Evolutionary conservation across 2,329 filamentous ascomycete genomes (phyloP).

Genomic region (Daldinia sp.): DNA sequence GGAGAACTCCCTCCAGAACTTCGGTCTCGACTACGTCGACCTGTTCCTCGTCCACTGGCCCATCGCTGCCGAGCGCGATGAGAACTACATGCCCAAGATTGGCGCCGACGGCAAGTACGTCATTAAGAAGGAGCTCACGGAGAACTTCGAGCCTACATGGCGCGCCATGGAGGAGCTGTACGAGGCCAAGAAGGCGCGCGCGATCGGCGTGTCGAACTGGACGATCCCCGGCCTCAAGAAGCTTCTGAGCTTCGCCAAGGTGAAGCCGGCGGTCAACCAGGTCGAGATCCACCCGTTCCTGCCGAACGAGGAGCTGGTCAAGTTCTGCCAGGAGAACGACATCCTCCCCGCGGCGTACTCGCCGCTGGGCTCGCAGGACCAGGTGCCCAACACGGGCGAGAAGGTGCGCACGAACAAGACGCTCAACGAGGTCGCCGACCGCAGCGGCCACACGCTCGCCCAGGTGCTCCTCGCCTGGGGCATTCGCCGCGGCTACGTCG

Average conservation of each 20-base stretch:
- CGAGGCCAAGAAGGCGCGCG: slow-evolving; percentile 50
- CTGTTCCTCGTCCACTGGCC: slow-evolving; percentile 70
- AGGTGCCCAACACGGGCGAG: slow-evolving; percentile 76
- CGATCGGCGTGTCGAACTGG: slow-evolving; percentile 63
- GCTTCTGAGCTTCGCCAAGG: slow-evolving; percentile 55
- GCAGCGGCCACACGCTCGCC: slow-evolving; percentile 68
- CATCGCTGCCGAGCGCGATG: slow-evolving; percentile 60
- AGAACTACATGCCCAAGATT: slow-evolving; percentile 58
- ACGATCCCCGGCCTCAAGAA: slow-evolving; percentile 56
- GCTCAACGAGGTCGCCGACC: slow-evolving; percentile 69
- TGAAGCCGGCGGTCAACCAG: slow-evolving; percentile 59
- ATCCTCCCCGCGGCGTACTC: slow-evolving; percentile 66
- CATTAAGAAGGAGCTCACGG: slow-evolving; percentile 70
- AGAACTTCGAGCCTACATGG: slow-evolving; percentile 74
- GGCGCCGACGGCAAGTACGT: slow-evolving; percentile 61
- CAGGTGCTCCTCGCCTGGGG: slow-evolving; percentile 76
- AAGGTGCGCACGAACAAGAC: slow-evolving; percentile 70
- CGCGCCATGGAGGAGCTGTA: slow-evolving; percentile 66
- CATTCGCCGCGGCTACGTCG: slow-evolving; percentile 72
- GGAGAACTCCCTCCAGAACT: slow-evolving; percentile 63
- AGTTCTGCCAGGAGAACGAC: slow-evolving; percentile 65
- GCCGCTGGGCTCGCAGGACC: slow-evolving; percentile 73
- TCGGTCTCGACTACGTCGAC: slow-evolving; percentile 68
- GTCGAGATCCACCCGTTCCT: slow-evolving; percentile 62
- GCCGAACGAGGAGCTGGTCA: slow-evolving; percentile 61